Evolutionary conservation across 345 rosid genomes (phyloP).

Genomic region (Ailanthus altissimus): DNA sequence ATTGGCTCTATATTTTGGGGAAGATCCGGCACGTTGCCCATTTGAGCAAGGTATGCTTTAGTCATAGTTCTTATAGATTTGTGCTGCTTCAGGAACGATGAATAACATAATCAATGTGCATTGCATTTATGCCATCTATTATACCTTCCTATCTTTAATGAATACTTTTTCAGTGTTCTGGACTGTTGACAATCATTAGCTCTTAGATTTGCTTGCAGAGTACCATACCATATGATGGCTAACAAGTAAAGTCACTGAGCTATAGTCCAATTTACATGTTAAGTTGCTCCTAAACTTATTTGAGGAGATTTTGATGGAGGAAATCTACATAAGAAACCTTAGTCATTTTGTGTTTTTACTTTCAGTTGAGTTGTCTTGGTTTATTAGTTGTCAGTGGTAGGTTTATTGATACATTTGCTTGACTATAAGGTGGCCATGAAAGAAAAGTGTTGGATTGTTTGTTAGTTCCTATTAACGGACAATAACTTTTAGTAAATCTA

Average conservation of each 20-base stretch:
- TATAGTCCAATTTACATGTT: not conserved
- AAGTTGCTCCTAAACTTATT: too few species aligned
- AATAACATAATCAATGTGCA: not conserved
- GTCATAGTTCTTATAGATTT: not conserved
- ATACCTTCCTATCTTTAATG: not conserved
- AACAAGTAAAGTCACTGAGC: not conserved
- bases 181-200: not conserved
- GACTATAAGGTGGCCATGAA: not conserved
- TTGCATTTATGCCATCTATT: not conserved
- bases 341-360: not conserved
- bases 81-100: not conserved
- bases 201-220: not conserved
- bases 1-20: conserved; percentile 80
- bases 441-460: not conserved
- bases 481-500: not conserved
- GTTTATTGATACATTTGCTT: not conserved
- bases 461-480: too few species aligned
- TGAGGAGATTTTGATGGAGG: too few species aligned
- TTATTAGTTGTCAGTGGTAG: not conserved
- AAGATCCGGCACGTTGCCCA: conserved; percentile 87
- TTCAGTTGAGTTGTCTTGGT: not conserved
- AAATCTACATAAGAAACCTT: not conserved
- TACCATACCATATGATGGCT: not conserved
- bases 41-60: conserved; percentile 72
- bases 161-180: not conserved